These are phyloP conservation scores for Phaeosphaeriaceae sp. DNA, from an alignment of 2,329 filamentous ascomycete genomes.

Conservation along the genomic window DNA sequence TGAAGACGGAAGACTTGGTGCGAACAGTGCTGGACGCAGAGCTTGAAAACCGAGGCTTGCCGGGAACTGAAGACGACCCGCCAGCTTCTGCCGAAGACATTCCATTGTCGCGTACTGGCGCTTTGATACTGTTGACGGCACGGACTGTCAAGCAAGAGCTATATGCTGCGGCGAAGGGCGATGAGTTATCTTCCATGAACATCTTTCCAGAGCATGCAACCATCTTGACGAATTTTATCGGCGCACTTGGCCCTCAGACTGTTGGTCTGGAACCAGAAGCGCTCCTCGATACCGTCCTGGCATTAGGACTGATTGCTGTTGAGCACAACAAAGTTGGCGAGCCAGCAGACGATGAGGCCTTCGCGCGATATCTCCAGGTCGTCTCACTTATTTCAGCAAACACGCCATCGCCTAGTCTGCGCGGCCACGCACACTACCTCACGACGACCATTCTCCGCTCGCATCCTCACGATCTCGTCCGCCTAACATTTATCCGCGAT, in stretches of 20 bases:
- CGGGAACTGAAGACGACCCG: conserved; percentile 61
- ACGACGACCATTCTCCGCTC: conserved; percentile 59
- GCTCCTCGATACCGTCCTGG: conserved; percentile 62
- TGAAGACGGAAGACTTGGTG: conserved; percentile 58
- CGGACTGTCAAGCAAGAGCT: conserved; percentile 58
- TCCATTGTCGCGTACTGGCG: conserved; percentile 62
- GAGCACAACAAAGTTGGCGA: conserved; percentile 54
- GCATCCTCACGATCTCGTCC: conserved; percentile 59
- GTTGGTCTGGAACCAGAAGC: conserved; percentile 55
- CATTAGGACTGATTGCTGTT: conserved; percentile 59
- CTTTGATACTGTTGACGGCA: conserved; percentile 62
- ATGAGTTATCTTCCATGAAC: conserved; percentile 47
- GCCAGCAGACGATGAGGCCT: conserved; percentile 59
- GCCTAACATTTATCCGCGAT: conserved; percentile 62
- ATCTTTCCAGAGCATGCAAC: conserved; percentile 62
- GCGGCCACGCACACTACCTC: conserved; percentile 58
- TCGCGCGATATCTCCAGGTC: conserved; percentile 60
- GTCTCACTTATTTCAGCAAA: conserved; percentile 58
- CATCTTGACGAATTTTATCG: conserved; percentile 61
- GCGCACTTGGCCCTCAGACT: conserved; percentile 44
- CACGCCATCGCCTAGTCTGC: conserved; percentile 54
- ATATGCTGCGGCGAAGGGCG: conserved; percentile 51
- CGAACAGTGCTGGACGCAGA: conserved; percentile 51
- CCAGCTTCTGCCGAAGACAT: conserved; percentile 61
- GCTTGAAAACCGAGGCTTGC: conserved; percentile 50